Evolutionary conservation across 2,329 filamentous ascomycete genomes (phyloP).

Genomic region (Davidsoniella virescens): DNA sequence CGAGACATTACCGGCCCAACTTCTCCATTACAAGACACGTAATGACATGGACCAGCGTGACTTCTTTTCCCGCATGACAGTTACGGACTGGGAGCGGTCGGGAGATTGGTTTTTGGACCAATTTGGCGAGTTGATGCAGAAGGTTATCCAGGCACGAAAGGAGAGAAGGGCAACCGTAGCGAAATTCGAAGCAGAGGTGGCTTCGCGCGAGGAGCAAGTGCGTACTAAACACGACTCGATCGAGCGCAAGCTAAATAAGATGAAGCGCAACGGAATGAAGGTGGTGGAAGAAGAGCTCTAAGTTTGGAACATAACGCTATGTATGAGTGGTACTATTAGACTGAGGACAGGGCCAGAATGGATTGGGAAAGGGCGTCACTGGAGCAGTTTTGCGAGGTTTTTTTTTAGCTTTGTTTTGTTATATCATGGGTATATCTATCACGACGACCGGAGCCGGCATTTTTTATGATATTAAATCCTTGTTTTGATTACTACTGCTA

Average conservation of each 20-base stretch:
- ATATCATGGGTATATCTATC: neutral
- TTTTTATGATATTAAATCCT: neutral
- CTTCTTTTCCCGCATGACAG: conserved; percentile 36
- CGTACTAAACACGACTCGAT: conserved; percentile 37
- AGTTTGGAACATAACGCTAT: neutral
- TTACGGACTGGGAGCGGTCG: conserved; percentile 41
- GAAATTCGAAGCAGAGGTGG: conserved; percentile 38
- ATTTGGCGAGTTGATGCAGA: conserved; percentile 33
- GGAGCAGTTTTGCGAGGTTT: too few species aligned
- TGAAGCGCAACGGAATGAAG: conserved; percentile 39
- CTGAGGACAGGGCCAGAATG: too few species aligned
- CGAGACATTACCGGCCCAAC: conserved; percentile 29
- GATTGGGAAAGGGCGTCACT: too few species aligned
- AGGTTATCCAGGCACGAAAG: conserved; percentile 31
- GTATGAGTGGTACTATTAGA: neutral
- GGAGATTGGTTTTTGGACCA: conserved; percentile 44
- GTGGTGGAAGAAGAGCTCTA: conserved; percentile 26
- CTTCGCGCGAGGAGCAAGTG: conserved; percentile 36
- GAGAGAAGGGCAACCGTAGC: conserved; percentile 33
- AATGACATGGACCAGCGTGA: conserved; percentile 29
- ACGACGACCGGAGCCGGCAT: neutral
- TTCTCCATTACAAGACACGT: conserved; percentile 33
- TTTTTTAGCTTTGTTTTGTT: neutral
- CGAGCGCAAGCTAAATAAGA: conserved; percentile 34
- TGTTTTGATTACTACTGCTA: neutral